Conservation (phyloP, 345 rosid genomes). For the Salix viminalis region DNA sequence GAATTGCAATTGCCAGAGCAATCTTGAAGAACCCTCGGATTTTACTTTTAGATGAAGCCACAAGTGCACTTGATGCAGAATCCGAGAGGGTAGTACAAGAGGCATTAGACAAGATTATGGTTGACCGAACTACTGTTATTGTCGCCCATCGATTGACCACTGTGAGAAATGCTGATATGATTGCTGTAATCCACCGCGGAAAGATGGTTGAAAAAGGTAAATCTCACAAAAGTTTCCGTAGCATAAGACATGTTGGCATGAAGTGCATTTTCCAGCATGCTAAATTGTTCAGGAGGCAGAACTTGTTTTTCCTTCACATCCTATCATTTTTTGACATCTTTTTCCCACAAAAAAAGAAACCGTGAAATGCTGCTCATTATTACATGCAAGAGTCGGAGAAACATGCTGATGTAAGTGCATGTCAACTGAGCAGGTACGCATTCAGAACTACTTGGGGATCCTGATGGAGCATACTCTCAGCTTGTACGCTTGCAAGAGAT, state of each 20-base stretch:
- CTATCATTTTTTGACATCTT: neutral
- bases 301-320: neutral
- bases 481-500: constrained; percentile 67
- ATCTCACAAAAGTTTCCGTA: neutral
- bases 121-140: constrained; percentile 42
- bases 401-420: neutral
- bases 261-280: neutral
- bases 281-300: neutral
- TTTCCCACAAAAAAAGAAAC: neutral
- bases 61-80: constrained; percentile 49
- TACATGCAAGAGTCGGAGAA: neutral
- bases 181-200: constrained; percentile 39
- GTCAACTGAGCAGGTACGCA: constrained; percentile 46
- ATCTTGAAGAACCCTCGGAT: constrained; percentile 41
- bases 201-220: constrained; percentile 39
- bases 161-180: constrained; percentile 29
- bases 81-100: constrained; percentile 48
- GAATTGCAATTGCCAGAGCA: constrained; percentile 43
- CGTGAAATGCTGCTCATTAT: neutral
- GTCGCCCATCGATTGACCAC: constrained; percentile 49
- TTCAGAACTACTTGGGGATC: constrained; percentile 47
- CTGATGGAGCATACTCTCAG: constrained; percentile 77
- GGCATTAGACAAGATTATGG: constrained; percentile 43
- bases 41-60: constrained; percentile 46
- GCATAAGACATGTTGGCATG: neutral